Percentiles rank a stretch among this genome's conserved stretches.
phyloP scores from a whole-genome alignment of 176 grass and related monocot genomes.

The Cenchrus americanus region DNA sequence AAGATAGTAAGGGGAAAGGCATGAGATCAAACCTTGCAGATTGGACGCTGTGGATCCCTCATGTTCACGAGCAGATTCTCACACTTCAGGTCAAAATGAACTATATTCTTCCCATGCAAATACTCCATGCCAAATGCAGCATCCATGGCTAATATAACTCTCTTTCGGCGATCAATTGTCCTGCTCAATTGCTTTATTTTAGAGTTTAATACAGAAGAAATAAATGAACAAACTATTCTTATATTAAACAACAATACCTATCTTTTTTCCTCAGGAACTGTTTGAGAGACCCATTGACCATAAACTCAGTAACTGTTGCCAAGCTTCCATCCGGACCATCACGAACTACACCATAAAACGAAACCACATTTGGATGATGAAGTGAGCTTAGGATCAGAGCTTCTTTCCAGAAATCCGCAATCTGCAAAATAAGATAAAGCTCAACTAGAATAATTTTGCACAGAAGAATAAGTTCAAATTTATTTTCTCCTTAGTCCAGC shows the following conservation, averaged over 20 bases:
- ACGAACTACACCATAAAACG: constrained; percentile 98
- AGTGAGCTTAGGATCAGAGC: constrained; percentile 86
- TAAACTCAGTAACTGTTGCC: constrained; percentile 96
- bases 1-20: background rate
- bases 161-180: constrained; percentile 95
- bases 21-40: constrained; percentile 75
- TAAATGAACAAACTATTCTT: constrained; percentile 23
- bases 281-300: constrained; percentile 99
- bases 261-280: constrained; percentile 97
- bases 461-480: background rate
- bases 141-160: constrained; percentile 97
- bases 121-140: constrained; percentile 99
- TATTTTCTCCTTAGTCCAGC: background rate
- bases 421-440: constrained; percentile 53
- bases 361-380: constrained; percentile 98
- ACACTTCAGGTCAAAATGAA: constrained; percentile 99
- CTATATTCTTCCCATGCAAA: constrained; percentile 95
- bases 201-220: constrained; percentile 31
- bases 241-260: constrained; percentile 55
- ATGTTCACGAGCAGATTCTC: constrained; percentile 98
- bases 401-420: constrained; percentile 99
- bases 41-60: constrained; percentile 87
- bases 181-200: constrained; percentile 48
- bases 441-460: constrained; percentile 36
- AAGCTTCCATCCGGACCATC: constrained; percentile 89